Conservation (phyloP, 345 rosid genomes). For the Citrus mangshanensis region DNA sequence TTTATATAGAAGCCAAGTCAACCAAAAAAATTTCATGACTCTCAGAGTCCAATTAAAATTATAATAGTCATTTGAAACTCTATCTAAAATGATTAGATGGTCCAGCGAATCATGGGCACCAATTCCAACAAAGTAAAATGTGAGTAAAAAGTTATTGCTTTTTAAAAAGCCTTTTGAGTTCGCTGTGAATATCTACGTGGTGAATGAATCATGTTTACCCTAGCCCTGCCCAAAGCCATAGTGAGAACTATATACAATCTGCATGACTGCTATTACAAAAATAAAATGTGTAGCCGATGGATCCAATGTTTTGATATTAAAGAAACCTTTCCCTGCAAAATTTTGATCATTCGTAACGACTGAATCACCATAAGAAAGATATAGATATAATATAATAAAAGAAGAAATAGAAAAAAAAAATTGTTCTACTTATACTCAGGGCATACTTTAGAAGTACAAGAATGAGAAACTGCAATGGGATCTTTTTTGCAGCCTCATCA, state of each 20-base stretch:
- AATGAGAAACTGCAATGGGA: neutral
- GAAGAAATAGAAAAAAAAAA: neutral
- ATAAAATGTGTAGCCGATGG: slow-evolving; percentile 16
- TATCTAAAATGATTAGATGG: too few relatives aligned
- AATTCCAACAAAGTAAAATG: too few relatives aligned
- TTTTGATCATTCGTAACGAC: neutral
- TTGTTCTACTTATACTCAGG: neutral
- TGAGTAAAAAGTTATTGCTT: too few relatives aligned
- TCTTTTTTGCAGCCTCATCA: neutral
- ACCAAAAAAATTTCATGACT: too few relatives aligned
- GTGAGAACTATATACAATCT: slow-evolving; percentile 14
- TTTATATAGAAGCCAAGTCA: too few relatives aligned
- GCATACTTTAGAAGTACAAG: slow-evolving; percentile 16
- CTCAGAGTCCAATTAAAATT: too few relatives aligned
- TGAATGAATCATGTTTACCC: neutral
- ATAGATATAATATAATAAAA: too few relatives aligned
- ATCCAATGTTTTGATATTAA: slow-evolving; percentile 18
- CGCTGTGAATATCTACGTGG: too few relatives aligned
- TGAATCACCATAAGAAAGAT: neutral
- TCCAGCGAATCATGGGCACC: too few relatives aligned
- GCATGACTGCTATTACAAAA: slow-evolving; percentile 12
- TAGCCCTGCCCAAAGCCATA: slow-evolving; percentile 6
- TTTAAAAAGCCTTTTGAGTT: too few relatives aligned
- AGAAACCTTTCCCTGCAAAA: slow-evolving; percentile 23
- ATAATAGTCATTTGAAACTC: too few relatives aligned